Conservation (phyloP, 495 filamentous ascomycete species). For the Paragyromitra xinjiangensis region DNA sequence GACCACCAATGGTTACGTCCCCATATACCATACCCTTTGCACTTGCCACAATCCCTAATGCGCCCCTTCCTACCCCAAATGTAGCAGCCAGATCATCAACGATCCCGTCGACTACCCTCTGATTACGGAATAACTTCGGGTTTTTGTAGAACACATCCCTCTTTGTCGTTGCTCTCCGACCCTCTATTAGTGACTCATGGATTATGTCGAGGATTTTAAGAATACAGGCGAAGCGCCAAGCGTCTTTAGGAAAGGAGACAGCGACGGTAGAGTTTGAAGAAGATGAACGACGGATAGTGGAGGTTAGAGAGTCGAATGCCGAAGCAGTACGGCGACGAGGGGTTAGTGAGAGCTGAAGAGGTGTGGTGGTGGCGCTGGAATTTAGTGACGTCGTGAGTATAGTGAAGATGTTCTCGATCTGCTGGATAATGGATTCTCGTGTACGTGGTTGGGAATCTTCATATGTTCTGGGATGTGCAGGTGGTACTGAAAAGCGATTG, state of each 20-base stretch:
- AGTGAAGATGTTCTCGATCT: slow-evolving; percentile 40
- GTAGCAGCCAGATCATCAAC: slow-evolving; percentile 88
- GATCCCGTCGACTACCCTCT: slow-evolving; percentile 76
- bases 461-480: neutral
- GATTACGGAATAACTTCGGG: slow-evolving; percentile 78
- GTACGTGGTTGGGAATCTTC: slow-evolving; percentile 14
- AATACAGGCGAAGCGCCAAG: slow-evolving; percentile 44
- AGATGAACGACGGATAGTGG: slow-evolving; percentile 18
- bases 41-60: slow-evolving; percentile 75
- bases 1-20: slow-evolving; percentile 58
- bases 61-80: slow-evolving; percentile 68
- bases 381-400: slow-evolving; percentile 19
- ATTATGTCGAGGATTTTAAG: slow-evolving; percentile 40
- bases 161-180: slow-evolving; percentile 33
- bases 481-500: neutral
- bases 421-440: slow-evolving; percentile 16
- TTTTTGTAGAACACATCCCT: slow-evolving; percentile 92
- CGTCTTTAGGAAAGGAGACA: slow-evolving; percentile 39
- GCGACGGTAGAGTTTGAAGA: neutral
- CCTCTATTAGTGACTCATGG: slow-evolving; percentile 24
- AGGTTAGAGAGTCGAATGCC: slow-evolving; percentile 24
- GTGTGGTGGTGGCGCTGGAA: slow-evolving; percentile 6
- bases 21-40: slow-evolving; percentile 78
- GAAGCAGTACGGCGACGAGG: slow-evolving; percentile 27
- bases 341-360: slow-evolving; percentile 24